Conservation (phyloP, 2,329 filamentous ascomycete genomes). For the Graphilbum sp. region DNA sequence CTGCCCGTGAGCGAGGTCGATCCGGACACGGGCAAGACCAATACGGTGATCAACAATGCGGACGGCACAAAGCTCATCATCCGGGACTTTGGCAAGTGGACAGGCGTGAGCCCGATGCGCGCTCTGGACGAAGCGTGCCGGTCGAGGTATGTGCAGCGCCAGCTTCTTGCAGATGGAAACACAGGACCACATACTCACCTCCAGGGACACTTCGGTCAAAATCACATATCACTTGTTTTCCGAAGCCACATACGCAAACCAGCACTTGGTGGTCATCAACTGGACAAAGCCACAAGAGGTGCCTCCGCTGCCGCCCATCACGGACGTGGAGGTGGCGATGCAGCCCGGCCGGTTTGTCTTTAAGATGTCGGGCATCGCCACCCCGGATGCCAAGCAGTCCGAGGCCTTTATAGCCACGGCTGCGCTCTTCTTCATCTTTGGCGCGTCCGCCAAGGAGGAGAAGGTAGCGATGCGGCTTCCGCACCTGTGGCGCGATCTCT, state of each 20-base stretch:
- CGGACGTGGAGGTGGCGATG: constrained; percentile 27
- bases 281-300: constrained; percentile 63
- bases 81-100: constrained; percentile 71
- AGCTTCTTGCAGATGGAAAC: too few relatives aligned
- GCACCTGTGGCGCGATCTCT: constrained; percentile 68
- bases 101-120: constrained; percentile 58
- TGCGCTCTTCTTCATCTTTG: constrained; percentile 68
- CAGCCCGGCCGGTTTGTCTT: constrained; percentile 42
- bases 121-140: constrained; percentile 79
- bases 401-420: constrained; percentile 73
- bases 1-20: constrained; percentile 46
- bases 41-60: constrained; percentile 34
- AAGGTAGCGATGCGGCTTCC: constrained; percentile 70
- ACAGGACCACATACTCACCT: too few relatives aligned
- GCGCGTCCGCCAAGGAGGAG: constrained; percentile 64
- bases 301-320: constrained; percentile 18
- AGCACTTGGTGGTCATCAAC: constrained; percentile 55
- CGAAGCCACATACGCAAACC: constrained; percentile 55
- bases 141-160: constrained; percentile 38
- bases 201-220: constrained; percentile 56
- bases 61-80: constrained; percentile 43
- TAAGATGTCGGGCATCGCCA: constrained; percentile 59
- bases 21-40: constrained; percentile 38
- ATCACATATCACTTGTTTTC: constrained; percentile 56
- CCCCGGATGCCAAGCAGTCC: constrained; percentile 63